phyloP scores from a whole-genome alignment of 2,329 filamentous ascomycete species.

The Fusarium camptoceras region DNA sequence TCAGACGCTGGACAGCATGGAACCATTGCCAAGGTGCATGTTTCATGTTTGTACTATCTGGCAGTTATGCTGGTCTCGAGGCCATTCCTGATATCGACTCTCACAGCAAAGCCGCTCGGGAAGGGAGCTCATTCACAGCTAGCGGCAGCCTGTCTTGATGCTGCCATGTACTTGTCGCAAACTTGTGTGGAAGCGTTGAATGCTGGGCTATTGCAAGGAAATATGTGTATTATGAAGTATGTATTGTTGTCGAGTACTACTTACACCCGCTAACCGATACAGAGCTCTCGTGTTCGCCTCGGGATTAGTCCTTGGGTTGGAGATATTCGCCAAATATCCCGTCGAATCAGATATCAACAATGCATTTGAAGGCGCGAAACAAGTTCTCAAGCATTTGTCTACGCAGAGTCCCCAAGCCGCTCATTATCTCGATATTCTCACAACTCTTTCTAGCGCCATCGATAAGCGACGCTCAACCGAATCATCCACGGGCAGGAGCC shows the following conservation, averaged over 20 bases:
- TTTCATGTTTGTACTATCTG: constrained; percentile 70
- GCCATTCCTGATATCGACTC: constrained; percentile 64
- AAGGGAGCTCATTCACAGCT: constrained; percentile 52
- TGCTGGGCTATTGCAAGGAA: constrained; percentile 59
- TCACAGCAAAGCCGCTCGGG: constrained; percentile 53
- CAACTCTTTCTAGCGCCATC: constrained; percentile 59
- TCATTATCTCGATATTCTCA: constrained; percentile 68
- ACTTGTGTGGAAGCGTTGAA: constrained; percentile 63
- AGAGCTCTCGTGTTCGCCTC: constrained; percentile 68
- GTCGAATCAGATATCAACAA: constrained; percentile 58
- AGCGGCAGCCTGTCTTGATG: constrained; percentile 66
- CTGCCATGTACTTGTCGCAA: constrained; percentile 66
- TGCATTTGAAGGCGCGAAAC: constrained; percentile 62
- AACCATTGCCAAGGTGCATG: constrained; percentile 63
- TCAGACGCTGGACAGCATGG: constrained; percentile 45
- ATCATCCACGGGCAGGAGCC: constrained; percentile 36
- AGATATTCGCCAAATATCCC: constrained; percentile 63
- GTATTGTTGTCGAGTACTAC: too few species aligned
- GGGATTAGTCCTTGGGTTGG: constrained; percentile 67
- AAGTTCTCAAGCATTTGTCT: constrained; percentile 62
- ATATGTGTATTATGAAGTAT: constrained; percentile 71
- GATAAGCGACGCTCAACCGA: constrained; percentile 32
- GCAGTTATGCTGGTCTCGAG: constrained; percentile 68
- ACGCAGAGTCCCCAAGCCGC: constrained; percentile 65
- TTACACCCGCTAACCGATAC: neutral